Base-by-base conservation (phyloP, 2,329 filamentous ascomycete genomes). In the Colletotrichum tanaceti region DNA sequence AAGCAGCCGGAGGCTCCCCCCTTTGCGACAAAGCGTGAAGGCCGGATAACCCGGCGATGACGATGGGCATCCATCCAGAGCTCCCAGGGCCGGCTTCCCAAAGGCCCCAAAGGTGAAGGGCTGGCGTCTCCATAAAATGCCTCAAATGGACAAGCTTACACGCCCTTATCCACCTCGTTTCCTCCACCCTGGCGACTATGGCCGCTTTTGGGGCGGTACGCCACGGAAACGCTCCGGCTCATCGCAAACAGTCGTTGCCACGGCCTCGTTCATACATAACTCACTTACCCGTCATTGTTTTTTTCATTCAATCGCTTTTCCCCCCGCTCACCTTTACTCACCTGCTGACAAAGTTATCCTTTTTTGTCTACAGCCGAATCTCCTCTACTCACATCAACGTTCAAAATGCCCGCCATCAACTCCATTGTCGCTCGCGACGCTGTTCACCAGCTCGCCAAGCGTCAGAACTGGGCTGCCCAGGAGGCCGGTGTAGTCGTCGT, bases 401-500 rank as follows among this genome's bases (percentile, higher is more conserved):
- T 65, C 62, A 79, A 74, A 78, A 83, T 83, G 81, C 79, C 80
- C 73, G 79, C 77, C 74, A 79, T 82, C 73, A 76, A 77, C 74
- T 73, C 77, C 65, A 71, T 81, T 70, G 77, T 78, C 70, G 73
- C 74, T 74, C 80, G 79, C 74, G 77, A 80, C 73, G 78, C 77
- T 73, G 72, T 79, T 57, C 71, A 77, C 76, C 76, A 80, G 74
- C 75, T 82, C 54, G 74, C 72, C 72, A 82, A 81, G 79, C 81
- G 81, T 68, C 66, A 77, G 71, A 82, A 77, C 78, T 83, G 79
- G 79, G 74, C 81, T 59, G 66, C 75, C 38, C 70, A 73, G 64
- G 77, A 83, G 61, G 74, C 75, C 59, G 81, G 81, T 74, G 79
- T 81, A 72, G 76, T 83, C 69, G 77, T 81, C 60, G 81, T 83